Percentiles rank a stretch among this genome's conserved stretches.
Evolutionary conservation across 768 basidiomycete genomes (phyloP).

Genomic region (Suillus fuscotomentosus): DNA sequence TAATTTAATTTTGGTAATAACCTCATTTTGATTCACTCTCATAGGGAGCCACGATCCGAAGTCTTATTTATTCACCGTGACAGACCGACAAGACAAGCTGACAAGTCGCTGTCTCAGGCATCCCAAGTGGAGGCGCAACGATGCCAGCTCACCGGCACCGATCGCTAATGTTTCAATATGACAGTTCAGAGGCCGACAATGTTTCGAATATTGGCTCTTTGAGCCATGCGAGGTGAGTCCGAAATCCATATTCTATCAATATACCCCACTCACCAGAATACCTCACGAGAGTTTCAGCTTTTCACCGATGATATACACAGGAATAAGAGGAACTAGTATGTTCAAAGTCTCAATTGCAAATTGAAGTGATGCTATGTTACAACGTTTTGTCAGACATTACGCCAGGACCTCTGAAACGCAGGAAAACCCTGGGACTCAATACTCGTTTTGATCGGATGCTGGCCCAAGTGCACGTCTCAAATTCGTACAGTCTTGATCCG

Average conservation of each 20-base stretch:
- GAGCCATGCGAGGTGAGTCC: neutral
- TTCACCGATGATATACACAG: slow-evolving; percentile 11
- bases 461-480: slow-evolving; percentile 48
- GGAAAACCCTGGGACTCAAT: slow-evolving; percentile 51
- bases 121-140: neutral
- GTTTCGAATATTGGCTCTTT: neutral
- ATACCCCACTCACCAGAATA: neutral
- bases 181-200: neutral
- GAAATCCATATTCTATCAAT: too few species aligned
- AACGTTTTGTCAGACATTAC: slow-evolving; percentile 5
- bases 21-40: neutral
- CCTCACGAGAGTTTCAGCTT: slow-evolving; percentile 4
- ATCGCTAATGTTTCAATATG: neutral
- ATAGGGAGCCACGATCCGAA: too few species aligned
- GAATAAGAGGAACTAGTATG: neutral
- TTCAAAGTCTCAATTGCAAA: neutral
- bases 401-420: slow-evolving; percentile 40
- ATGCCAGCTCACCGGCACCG: neutral
- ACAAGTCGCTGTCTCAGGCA: neutral
- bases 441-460: slow-evolving; percentile 68
- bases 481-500: slow-evolving; percentile 22
- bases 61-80: neutral
- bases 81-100: too few species aligned
- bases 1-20: neutral
- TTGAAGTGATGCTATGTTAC: neutral